A percentile compares a stretch with the other conserved stretches of the same genome.
Conservation (phyloP, 2,329 filamentous ascomycete genomes). For the Fusarium verrucosum region DNA sequence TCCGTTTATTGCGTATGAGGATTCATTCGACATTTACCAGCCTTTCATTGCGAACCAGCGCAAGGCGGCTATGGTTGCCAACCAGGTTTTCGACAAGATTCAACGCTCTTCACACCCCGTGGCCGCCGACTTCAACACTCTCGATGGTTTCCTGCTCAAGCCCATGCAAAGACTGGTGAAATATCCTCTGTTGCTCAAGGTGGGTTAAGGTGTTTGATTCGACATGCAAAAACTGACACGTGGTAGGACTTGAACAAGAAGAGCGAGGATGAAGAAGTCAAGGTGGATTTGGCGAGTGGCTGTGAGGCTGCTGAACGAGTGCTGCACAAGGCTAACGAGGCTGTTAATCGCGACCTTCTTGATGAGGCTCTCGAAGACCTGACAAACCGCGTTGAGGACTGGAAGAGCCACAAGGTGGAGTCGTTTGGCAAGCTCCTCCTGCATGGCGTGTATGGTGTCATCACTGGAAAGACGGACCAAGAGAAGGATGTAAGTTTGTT, state of each 20-base stretch:
- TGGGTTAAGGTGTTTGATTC: conserved; percentile 52
- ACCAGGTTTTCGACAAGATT: conserved; percentile 88
- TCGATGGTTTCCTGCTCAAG: conserved; percentile 93
- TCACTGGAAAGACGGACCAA: conserved; percentile 88
- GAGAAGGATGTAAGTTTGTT: conserved; percentile 81
- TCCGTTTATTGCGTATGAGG: conserved; percentile 86
- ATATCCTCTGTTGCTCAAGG: conserved; percentile 89
- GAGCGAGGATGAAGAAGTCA: conserved; percentile 75
- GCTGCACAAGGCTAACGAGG: conserved; percentile 85
- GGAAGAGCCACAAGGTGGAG: conserved; percentile 92
- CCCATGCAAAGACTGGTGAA: conserved; percentile 96
- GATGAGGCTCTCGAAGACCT: conserved; percentile 86
- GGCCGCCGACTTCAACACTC: conserved; percentile 84
- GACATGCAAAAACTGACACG: conserved; percentile 39
- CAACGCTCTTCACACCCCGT: conserved; percentile 78
- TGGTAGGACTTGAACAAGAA: conserved; percentile 86
- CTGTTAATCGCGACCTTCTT: conserved; percentile 87
- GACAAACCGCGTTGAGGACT: conserved; percentile 86
- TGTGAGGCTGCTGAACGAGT: conserved; percentile 85
- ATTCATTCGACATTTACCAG: conserved; percentile 91
- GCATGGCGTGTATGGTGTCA: conserved; percentile 89
- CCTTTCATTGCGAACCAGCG: conserved; percentile 97
- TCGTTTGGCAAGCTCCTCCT: conserved; percentile 90
- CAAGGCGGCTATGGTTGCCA: conserved; percentile 85
- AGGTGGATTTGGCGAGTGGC: conserved; percentile 76